A percentile compares a stretch with the other conserved stretches of the same genome.
Conservation (phyloP, 352 stramenopile genomes). For the Phytophthora gonapodyides region DNA sequence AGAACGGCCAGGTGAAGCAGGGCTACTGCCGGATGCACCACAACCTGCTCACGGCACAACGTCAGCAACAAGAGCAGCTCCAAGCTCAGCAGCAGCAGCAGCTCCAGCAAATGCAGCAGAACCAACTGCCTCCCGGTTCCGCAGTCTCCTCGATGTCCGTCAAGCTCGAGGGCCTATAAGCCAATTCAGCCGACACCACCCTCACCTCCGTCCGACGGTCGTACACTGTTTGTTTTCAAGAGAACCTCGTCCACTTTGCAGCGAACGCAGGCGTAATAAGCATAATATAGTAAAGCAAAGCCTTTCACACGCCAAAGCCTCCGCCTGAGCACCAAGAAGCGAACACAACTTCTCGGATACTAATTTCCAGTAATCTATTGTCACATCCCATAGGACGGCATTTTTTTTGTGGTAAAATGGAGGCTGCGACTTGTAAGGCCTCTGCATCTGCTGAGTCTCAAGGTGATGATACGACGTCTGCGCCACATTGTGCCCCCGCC, state of each 20-base stretch:
- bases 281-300: constrained; percentile 41
- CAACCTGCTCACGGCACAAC: constrained; percentile 52
- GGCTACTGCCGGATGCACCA: constrained; percentile 84
- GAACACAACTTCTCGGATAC: constrained; percentile 13
- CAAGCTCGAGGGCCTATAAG: constrained; percentile 38
- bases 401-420: constrained; percentile 9
- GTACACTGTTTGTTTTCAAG: constrained; percentile 30
- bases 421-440: constrained; percentile 13
- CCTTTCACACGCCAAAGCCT: constrained; percentile 7
- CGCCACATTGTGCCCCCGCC: constrained; percentile 14
- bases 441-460: constrained; percentile 35
- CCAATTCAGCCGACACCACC: not conserved
- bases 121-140: constrained; percentile 12
- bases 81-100: constrained; percentile 34
- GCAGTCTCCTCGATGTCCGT: constrained; percentile 8
- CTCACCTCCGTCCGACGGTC: constrained; percentile 26
- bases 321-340: not conserved
- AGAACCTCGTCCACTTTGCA: constrained; percentile 18
- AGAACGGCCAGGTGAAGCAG: constrained; percentile 83
- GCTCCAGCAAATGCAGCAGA: constrained; percentile 15
- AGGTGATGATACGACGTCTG: constrained; percentile 13
- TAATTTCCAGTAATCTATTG: constrained; percentile 9
- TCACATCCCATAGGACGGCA: constrained; percentile 5
- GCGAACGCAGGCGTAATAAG: constrained; percentile 35
- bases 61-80: constrained; percentile 47